These are phyloP conservation scores for Trypanosoma scelopori DNA, from an alignment of 208 protist species.

Conservation along the genomic window DNA sequence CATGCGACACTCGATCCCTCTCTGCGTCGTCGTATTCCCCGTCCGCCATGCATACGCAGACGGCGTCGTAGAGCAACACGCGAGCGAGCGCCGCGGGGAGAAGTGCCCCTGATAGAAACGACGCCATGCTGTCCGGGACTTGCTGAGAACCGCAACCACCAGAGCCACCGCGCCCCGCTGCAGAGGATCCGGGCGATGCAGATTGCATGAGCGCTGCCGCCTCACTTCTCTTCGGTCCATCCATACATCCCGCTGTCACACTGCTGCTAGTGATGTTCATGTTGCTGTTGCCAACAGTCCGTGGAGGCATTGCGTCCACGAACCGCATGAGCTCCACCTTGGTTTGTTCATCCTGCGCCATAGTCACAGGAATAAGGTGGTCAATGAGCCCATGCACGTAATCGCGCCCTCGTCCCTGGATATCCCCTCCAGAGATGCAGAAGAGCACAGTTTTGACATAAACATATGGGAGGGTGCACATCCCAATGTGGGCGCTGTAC, in stretches of 20 bases:
- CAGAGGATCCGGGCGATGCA: no score
- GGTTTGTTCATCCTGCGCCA: constrained; percentile 41
- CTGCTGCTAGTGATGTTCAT: no score
- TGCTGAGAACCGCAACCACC: not conserved
- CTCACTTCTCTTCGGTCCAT: no score
- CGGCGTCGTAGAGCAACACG: constrained; percentile 68
- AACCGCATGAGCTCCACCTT: constrained; percentile 70
- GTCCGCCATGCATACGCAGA: constrained; percentile 58
- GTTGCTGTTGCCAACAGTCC: not conserved
- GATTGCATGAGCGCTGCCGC: no score
- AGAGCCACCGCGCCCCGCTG: constrained; percentile 13
- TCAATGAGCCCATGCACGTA: constrained; percentile 70
- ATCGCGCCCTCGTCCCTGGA: constrained; percentile 34
- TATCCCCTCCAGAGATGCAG: constrained; percentile 40
- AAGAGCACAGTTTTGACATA: constrained; percentile 80
- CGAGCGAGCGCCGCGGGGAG: constrained; percentile 52
- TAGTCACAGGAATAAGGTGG: constrained; percentile 43
- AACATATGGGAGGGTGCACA: constrained; percentile 60
- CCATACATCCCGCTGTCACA: no score
- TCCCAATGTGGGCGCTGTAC: constrained; percentile 69
- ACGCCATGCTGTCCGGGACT: constrained; percentile 29
- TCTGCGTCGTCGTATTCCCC: constrained; percentile 52
- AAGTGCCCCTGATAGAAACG: constrained; percentile 43
- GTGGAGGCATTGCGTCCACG: constrained; percentile 43
- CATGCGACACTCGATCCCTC: constrained; percentile 48